These are phyloP conservation scores for Melampsora larici-populina DNA, from an alignment of 1,284 basidiomycete genomes.

Conservation along the genomic window DNA sequence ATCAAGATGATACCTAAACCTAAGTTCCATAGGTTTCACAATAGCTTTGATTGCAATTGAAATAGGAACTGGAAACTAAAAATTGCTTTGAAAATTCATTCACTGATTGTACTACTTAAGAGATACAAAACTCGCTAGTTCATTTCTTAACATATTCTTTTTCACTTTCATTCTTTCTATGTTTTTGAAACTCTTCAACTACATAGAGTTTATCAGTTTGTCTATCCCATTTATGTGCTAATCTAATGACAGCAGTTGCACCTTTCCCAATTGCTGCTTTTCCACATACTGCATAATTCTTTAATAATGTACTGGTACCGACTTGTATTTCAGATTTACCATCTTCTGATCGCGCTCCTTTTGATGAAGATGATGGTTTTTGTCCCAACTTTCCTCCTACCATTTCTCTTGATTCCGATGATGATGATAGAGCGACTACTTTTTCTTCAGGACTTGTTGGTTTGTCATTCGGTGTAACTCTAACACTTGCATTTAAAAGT, in stretches of 20 bases:
- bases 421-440: neutral
- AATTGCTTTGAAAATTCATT: too few species aligned
- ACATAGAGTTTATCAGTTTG: conserved; percentile 97
- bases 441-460: conserved; percentile 20
- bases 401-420: conserved; percentile 43
- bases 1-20: too few species aligned
- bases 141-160: conserved; percentile 99
- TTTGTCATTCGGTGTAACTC: conserved; percentile 41
- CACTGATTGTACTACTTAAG: too few species aligned
- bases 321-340: conserved; percentile 44
- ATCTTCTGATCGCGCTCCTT: conserved; percentile 47
- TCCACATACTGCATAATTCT: conserved; percentile 97
- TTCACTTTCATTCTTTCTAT: conserved; percentile 95
- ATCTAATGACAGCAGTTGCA: conserved; percentile 88
- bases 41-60: too few species aligned
- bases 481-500: too few species aligned
- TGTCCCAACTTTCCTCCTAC: conserved; percentile 45
- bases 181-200: conserved; percentile 98
- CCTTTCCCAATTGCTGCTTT: conserved; percentile 96
- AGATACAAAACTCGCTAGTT: conserved; percentile 98
- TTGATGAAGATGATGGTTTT: conserved; percentile 46
- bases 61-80: too few species aligned
- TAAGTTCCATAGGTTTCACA: too few species aligned
- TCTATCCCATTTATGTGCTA: conserved; percentile 98
- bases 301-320: conserved; percentile 53